These are phyloP conservation scores for Fusarium metavorans DNA, from an alignment of 2,329 filamentous ascomycete genomes.

Conservation along the genomic window DNA sequence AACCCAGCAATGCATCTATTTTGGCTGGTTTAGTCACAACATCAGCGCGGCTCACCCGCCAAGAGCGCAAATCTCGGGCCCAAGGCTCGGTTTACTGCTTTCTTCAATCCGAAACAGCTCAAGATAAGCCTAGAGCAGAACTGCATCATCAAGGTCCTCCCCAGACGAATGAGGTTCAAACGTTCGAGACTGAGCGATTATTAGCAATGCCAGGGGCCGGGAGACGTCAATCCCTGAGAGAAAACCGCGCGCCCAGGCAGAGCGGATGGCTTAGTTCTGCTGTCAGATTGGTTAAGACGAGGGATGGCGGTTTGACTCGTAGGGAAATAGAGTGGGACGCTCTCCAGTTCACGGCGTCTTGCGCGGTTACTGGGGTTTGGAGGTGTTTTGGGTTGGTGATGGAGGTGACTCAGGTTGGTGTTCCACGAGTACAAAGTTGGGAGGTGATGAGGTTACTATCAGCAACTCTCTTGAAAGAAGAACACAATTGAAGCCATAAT, in stretches of 20 bases:
- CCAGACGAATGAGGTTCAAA: conserved; percentile 17
- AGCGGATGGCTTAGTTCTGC: conserved; percentile 15
- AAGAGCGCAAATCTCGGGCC: background rate
- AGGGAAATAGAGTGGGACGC: conserved; percentile 28
- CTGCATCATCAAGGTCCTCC: background rate
- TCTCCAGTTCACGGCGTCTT: conserved; percentile 25
- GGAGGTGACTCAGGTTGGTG: too few species aligned
- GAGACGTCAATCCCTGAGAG: background rate
- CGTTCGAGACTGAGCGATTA: conserved; percentile 27
- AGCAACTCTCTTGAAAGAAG: background rate
- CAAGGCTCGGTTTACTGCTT: background rate
- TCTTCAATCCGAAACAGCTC: background rate
- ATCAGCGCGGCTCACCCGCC: background rate
- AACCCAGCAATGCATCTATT: background rate
- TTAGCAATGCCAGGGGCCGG: conserved; percentile 10
- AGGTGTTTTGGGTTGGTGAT: background rate
- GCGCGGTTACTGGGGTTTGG: conserved; percentile 21
- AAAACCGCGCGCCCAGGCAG: conserved; percentile 15
- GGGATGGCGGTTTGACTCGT: conserved; percentile 19
- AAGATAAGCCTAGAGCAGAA: background rate
- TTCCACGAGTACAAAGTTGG: background rate
- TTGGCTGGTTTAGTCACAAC: background rate
- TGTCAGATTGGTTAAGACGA: conserved; percentile 28
- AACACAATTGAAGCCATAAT: background rate
- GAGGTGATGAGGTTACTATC: background rate